Base-by-base conservation (phyloP, 2,329 filamentous ascomycete genomes). In the Aureobasidium sp. region DNA sequence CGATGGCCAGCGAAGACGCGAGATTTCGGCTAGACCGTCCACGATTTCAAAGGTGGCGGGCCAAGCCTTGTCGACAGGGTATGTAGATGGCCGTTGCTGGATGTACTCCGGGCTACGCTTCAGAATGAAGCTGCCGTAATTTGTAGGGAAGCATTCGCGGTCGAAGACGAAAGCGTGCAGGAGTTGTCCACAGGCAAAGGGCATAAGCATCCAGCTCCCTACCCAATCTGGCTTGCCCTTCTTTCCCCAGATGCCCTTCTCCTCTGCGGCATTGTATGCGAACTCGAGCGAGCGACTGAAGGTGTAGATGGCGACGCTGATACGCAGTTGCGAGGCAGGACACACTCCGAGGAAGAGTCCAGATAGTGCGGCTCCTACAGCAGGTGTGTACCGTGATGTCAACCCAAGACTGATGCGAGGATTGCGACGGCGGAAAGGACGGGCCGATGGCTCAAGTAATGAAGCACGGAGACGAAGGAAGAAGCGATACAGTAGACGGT, bases 401-500 rank as follows among this genome's bases (percentile, higher is more conserved):
- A 99, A 79, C 0, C 89, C 84, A 25, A 79, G 80, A 0, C 89
- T 82, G 13, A 91, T 84, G 21, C 84, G 83, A 0, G 92, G 92
- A 69, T 97, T 97, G 59, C 93, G 87, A 62, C 82, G 79, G 14
- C 91, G 84, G 75, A 97, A 97, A 0, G 90, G 87, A 60, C 83
- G 82, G 1, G 92, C 91, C 61, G 90, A 84, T 16, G 68, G 64
- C n/a, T 90, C 83, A 45, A 95, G 84, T 4, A 99, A 80, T 65
- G 91, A 90, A 1, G 83, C 80, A 51, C 93, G 87, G 48, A 97
- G 78, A 32, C 90, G 85, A 29, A 84, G 83, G 68, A 97, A 89
- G 79, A 97, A 96, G 63, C 93, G 90, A 76, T 93, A 91, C 30
- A 97, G 85, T 1, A 96, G 80, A 34, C 94, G 86, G 73, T 99